Evolutionary conservation across 495 filamentous ascomycete genomes (phyloP).

Genomic region (Penicillium pulvis): DNA sequence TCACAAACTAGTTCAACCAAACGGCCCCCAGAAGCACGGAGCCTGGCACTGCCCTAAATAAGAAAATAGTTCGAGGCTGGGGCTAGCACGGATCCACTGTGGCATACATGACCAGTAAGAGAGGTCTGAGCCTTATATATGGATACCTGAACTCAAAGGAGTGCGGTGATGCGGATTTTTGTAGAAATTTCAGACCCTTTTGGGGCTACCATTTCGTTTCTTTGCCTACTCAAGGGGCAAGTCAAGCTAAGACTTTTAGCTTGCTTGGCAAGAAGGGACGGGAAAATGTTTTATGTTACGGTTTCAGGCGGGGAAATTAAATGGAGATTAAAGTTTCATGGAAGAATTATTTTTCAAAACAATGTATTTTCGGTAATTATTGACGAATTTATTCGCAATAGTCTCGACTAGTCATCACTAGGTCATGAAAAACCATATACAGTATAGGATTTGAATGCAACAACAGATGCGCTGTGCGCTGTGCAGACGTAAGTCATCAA

Average conservation of each 20-base stretch:
- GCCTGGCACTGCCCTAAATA: neutral
- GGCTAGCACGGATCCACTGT: neutral
- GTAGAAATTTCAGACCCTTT: no score
- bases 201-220: no score
- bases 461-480: neutral
- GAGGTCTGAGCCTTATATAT: no score
- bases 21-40: neutral
- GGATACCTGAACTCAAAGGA: no score
- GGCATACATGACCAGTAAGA: neutral
- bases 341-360: neutral
- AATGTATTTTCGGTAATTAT: neutral
- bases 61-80: neutral
- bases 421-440: conserved; percentile 10
- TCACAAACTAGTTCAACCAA: neutral
- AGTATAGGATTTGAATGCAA: conserved; percentile 2
- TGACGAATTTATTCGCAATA: neutral
- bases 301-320: neutral
- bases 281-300: neutral
- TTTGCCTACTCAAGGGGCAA: neutral
- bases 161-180: no score
- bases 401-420: neutral
- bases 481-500: conserved; percentile 20
- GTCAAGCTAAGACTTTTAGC: neutral
- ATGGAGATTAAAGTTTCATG: neutral
- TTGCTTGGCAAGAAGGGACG: neutral